Conservation (phyloP, 805 yeast species). For the Schizosaccharomyces octosporus region DNA sequence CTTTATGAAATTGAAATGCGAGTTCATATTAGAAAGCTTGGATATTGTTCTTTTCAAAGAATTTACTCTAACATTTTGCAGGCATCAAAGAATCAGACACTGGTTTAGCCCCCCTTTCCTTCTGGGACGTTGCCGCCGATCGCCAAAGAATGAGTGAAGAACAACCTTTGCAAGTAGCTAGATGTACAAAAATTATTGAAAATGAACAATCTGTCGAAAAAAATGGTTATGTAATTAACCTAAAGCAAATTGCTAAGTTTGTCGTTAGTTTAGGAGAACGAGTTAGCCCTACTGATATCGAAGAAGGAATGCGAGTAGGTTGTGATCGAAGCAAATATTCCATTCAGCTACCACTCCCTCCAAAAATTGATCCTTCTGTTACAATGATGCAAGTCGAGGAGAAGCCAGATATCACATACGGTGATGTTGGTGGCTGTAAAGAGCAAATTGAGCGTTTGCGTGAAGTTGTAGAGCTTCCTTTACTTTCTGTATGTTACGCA, state of each 20-base stretch:
- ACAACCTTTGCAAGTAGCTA: slow-evolving; percentile 91
- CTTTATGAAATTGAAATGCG: background rate
- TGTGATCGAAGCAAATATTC: slow-evolving; percentile 93
- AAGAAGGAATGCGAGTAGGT: slow-evolving; percentile 98
- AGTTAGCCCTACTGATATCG: slow-evolving; percentile 94
- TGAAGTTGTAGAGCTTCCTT: slow-evolving; percentile 86
- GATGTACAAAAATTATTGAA: slow-evolving; percentile 84
- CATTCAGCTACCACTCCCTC: slow-evolving; percentile 91
- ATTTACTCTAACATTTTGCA: background rate
- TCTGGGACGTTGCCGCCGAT: slow-evolving; percentile 96
- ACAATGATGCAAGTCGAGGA: slow-evolving; percentile 99
- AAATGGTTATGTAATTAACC: slow-evolving; percentile 79
- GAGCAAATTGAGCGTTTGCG: slow-evolving; percentile 91
- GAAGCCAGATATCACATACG: slow-evolving; percentile 94
- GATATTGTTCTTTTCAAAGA: background rate
- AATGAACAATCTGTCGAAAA: slow-evolving; percentile 49
- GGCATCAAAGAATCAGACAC: slow-evolving; percentile 56
- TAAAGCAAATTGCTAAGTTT: slow-evolving; percentile 93
- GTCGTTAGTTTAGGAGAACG: slow-evolving; percentile 85
- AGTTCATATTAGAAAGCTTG: background rate
- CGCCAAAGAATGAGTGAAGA: slow-evolving; percentile 79
- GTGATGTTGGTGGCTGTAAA: slow-evolving; percentile 96
- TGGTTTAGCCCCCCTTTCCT: slow-evolving; percentile 86
- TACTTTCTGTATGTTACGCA: slow-evolving; percentile 26
- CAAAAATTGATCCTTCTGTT: slow-evolving; percentile 89